Evolutionary conservation across 257 asterid genomes (phyloP).

Genomic region (Asclepias syriaca): DNA sequence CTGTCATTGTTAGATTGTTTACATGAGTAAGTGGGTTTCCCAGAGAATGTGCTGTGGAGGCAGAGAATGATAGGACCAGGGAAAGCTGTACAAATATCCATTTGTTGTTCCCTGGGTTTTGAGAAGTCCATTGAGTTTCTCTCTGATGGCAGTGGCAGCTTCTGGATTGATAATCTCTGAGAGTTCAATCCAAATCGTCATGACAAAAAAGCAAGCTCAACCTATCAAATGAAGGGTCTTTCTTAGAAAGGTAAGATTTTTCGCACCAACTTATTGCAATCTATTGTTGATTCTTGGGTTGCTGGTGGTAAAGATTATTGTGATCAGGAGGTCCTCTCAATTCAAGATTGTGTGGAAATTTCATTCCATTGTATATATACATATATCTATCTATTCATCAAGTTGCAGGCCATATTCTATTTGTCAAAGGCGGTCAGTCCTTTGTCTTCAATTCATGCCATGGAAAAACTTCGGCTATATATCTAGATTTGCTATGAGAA

Average conservation of each 20-base stretch:
- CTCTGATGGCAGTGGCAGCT: neutral
- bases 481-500: neutral
- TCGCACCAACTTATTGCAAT: neutral
- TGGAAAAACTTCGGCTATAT: neutral
- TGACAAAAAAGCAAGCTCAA: neutral
- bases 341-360: neutral
- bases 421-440: neutral
- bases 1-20: constrained; percentile 1
- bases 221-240: neutral
- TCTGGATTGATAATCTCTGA: neutral
- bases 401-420: neutral
- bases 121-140: too few species aligned
- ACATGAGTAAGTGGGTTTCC: neutral
- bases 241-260: neutral
- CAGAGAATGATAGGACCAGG: neutral
- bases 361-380: neutral
- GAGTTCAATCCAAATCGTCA: neutral
- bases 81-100: neutral
- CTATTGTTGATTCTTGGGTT: neutral
- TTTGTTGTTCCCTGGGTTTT: neutral
- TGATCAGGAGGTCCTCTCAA: neutral
- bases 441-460: constrained; percentile 1
- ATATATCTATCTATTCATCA: neutral
- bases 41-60: neutral
- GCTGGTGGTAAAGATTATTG: neutral